Evolutionary conservation across 2,329 filamentous ascomycete species (phyloP).

Genomic region (Ophiostoma ips): DNA sequence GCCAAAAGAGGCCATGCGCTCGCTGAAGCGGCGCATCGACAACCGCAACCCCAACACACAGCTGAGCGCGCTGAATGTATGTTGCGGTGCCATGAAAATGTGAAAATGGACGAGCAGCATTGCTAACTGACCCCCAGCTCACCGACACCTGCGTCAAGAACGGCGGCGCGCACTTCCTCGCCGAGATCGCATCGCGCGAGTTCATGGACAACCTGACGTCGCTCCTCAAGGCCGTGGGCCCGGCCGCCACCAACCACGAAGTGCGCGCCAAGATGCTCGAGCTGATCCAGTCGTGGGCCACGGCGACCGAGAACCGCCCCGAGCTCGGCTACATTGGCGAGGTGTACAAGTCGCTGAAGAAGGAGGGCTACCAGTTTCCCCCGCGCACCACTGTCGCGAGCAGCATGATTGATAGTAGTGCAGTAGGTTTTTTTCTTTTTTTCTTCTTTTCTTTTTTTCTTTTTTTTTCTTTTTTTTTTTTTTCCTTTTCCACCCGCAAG

Average conservation of each 20-base stretch:
- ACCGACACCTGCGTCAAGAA: slow-evolving; percentile 99
- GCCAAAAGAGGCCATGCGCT: slow-evolving; percentile 96
- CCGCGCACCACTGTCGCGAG: slow-evolving; percentile 77
- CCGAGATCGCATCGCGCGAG: slow-evolving; percentile 89
- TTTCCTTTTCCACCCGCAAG: too few relatives aligned
- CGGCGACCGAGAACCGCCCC: slow-evolving; percentile 70
- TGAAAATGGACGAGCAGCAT: neutral
- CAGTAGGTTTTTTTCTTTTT: slow-evolving; percentile 36
- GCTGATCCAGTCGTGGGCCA: slow-evolving; percentile 85
- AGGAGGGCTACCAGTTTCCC: slow-evolving; percentile 79
- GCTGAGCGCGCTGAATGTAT: slow-evolving; percentile 80
- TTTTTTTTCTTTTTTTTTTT: too few relatives aligned
- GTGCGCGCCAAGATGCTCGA: slow-evolving; percentile 87
- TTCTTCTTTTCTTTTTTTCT: too few relatives aligned
- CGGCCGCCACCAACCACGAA: slow-evolving; percentile 63
- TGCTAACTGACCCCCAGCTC: slow-evolving; percentile 36
- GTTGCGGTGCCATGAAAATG: slow-evolving; percentile 13
- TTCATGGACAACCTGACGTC: slow-evolving; percentile 97
- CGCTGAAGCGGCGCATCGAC: slow-evolving; percentile 82
- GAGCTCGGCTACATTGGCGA: slow-evolving; percentile 79
- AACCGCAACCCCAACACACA: slow-evolving; percentile 98
- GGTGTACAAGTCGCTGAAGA: slow-evolving; percentile 68
- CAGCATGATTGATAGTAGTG: slow-evolving; percentile 95
- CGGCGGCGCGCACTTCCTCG: slow-evolving; percentile 85
- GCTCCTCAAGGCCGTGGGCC: slow-evolving; percentile 66